Percentiles rank a stretch among this genome's conserved stretches.
Conservation (phyloP, 176 grass and related monocot species). For the Hyparrhenia diplandra region DNA sequence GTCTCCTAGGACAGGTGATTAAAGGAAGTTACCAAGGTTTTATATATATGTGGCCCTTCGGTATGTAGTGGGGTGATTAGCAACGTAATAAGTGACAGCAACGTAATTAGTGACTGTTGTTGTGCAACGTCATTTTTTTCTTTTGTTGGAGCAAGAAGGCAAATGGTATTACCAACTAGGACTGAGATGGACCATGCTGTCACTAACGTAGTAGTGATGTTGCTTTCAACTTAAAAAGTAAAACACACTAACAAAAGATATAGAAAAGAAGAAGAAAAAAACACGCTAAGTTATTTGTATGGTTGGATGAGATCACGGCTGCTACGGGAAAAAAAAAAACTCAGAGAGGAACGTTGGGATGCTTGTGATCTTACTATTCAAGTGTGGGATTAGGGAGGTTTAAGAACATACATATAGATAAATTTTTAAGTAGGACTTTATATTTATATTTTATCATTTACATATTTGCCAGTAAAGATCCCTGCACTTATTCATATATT, state of each 20-base stretch:
- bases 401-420: neutral
- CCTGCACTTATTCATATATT: neutral
- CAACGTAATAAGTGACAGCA: neutral
- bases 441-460: neutral
- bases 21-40: neutral
- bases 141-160: neutral
- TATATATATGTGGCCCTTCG: neutral
- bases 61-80: neutral
- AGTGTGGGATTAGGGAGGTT: neutral
- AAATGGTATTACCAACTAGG: neutral
- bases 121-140: too few species aligned
- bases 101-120: too few species aligned
- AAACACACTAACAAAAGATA: neutral
- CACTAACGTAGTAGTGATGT: neutral
- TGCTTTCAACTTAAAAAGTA: constrained; percentile 1
- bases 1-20: too few species aligned
- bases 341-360: neutral
- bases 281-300: neutral
- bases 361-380: neutral
- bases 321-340: neutral
- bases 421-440: too few species aligned
- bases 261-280: neutral
- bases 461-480: neutral
- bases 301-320: neutral
- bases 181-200: neutral